Conservation (phyloP, 768 basidiomycete species). For the Collybia mongolica region DNA sequence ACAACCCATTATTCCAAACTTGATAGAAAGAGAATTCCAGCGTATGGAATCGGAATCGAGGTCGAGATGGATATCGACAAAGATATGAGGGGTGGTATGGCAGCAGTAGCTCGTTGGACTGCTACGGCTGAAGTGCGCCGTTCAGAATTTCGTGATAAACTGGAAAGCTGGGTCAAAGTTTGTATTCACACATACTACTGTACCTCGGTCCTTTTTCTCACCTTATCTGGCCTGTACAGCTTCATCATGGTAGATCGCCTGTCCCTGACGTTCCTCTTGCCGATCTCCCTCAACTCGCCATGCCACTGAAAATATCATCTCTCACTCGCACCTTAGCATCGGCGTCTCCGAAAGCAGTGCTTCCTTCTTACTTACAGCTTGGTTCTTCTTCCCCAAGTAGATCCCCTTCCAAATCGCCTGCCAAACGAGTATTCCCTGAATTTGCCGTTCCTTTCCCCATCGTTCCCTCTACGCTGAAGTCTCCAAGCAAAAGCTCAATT, state of each 20-base stretch:
- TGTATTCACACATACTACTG: conserved; percentile 14
- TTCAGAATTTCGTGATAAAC: conserved; percentile 53
- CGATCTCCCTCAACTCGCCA: conserved; percentile 59
- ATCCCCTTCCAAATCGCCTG: conserved; percentile 32
- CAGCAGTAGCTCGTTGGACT: conserved; percentile 87
- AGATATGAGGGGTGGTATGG: conserved; percentile 81
- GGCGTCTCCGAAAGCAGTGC: conserved; percentile 63
- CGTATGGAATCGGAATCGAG: conserved; percentile 84
- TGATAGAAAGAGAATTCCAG: conserved; percentile 67
- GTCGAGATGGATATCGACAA: conserved; percentile 85
- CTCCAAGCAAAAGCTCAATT: conserved; percentile 46
- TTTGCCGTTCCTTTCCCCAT: conserved; percentile 52
- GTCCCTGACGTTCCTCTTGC: conserved; percentile 64
- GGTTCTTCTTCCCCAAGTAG: conserved; percentile 36
- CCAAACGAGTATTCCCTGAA: conserved; percentile 14
- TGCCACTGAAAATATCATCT: conserved; percentile 55
- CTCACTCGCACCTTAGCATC: conserved; percentile 73
- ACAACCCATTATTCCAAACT: conserved; percentile 71
- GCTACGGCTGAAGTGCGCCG: conserved; percentile 63
- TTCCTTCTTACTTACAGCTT: conserved; percentile 41
- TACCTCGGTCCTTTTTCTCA: background rate
- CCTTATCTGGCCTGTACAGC: conserved; percentile 32
- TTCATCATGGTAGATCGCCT: conserved; percentile 40
- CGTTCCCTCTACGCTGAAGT: conserved; percentile 34
- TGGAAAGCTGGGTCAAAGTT: conserved; percentile 67